These are phyloP conservation scores for Saccharum spontaneum DNA, from an alignment of 176 grass and related monocot genomes.

Conservation along the genomic window DNA sequence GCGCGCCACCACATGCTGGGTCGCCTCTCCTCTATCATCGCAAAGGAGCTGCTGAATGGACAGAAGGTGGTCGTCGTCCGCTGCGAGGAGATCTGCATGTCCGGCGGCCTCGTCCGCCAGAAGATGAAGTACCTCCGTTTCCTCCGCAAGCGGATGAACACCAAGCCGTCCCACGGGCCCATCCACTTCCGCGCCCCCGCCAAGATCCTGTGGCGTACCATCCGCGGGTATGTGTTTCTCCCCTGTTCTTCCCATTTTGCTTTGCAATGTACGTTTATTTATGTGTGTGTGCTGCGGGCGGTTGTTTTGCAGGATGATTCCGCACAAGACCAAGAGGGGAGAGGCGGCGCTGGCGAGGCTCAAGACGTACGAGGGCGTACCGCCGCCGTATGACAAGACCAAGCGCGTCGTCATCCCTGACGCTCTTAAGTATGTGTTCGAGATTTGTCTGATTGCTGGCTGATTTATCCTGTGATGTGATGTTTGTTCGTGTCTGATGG, in stretches of 20 bases:
- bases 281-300: background rate
- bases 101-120: constrained; percentile 80
- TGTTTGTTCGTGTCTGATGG: background rate
- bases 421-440: constrained; percentile 69
- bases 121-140: constrained; percentile 98
- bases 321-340: constrained; percentile 94
- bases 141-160: constrained; percentile 96
- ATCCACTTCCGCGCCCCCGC: constrained; percentile 87
- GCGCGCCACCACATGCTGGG: constrained; percentile 93
- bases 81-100: constrained; percentile 95
- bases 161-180: constrained; percentile 92
- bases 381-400: constrained; percentile 84
- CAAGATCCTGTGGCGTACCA: constrained; percentile 90
- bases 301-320: constrained; percentile 66
- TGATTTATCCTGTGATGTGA: background rate
- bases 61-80: constrained; percentile 83
- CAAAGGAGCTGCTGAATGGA: constrained; percentile 89
- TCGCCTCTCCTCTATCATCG: constrained; percentile 67
- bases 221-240: constrained; percentile 52
- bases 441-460: background rate
- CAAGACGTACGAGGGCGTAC: constrained; percentile 86
- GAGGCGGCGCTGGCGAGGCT: constrained; percentile 81
- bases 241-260: background rate
- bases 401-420: constrained; percentile 94
- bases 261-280: too few relatives aligned